Percentiles rank a stretch among this genome's conserved stretches.
These are phyloP conservation scores for Centella asiatica DNA, from an alignment of 129 eudicot genomes.

Conservation along the genomic window DNA sequence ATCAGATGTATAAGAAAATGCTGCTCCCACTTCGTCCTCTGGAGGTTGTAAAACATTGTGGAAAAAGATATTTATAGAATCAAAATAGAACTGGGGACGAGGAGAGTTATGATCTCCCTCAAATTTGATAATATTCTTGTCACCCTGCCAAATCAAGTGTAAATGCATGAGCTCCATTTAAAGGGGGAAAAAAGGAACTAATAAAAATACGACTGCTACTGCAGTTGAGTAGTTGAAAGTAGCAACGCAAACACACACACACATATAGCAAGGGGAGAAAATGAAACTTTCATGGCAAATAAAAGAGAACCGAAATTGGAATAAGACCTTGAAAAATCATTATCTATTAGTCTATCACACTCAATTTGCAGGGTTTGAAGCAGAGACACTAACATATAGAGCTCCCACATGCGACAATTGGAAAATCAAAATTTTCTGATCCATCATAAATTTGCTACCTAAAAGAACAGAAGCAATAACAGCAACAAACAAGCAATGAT, in stretches of 20 bases:
- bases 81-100: slow-evolving; percentile 94
- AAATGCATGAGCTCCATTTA: not conserved
- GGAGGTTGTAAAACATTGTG: slow-evolving; percentile 94
- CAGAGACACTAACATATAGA: no score
- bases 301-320: no score
- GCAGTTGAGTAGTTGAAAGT: not conserved
- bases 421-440: no score
- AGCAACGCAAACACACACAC: no score
- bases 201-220: not conserved
- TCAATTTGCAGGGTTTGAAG: no score
- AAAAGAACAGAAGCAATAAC: not conserved
- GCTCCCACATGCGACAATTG: no score
- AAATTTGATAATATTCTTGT: slow-evolving; percentile 91
- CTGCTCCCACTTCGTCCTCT: slow-evolving; percentile 48
- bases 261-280: no score
- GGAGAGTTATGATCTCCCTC: slow-evolving; percentile 99
- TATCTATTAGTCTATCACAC: no score
- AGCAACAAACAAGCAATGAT: not conserved
- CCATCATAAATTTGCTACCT: no score
- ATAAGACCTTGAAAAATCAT: no score
- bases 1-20: slow-evolving; percentile 49
- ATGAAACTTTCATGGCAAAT: no score
- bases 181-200: not conserved
- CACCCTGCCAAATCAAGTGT: slow-evolving; percentile 53
- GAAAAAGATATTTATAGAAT: slow-evolving; percentile 90